Base-by-base conservation (phyloP, 768 basidiomycete genomes). In the Solioccasus polychromus region DNA sequence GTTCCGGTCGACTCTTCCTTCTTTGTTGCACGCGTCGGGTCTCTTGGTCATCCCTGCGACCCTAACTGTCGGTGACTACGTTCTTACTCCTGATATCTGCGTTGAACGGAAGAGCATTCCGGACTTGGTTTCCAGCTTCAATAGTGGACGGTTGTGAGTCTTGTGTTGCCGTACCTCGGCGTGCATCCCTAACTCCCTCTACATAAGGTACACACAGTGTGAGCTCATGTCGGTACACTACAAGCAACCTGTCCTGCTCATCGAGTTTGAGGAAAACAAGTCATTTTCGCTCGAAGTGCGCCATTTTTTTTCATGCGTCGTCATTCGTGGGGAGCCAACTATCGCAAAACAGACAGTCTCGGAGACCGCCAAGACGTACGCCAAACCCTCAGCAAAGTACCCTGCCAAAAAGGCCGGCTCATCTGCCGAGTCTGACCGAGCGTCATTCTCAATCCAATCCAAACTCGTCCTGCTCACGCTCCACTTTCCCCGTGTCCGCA, bases 191-290 rank as follows among this genome's bases (percentile, higher is more conserved):
- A 6, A 47, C 25, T 15, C 29, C 14, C 51, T 26, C 9, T 36
- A 9, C 35, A 18, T 3, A 54, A 98, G 95, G 48, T 96, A 95
- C 62, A 89, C 92, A 0, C 96, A 99, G 60, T 98, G 95, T 69
- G 95, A 98, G 67, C 63, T 91, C 18, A 97, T 99, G 95, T 92
- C 89, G 0, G 85, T 85, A 14, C 88, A 97, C 62, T 98, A 99
- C 71, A 96, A 92, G 67, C 82, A 87, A 17, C 94, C 95, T 0
- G 75, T 99, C 42, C 72, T 99, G 14, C 73, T 98, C 9, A 96
- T 98, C 56, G 94, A 99, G 62, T 98, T 98, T 51, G 95, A 98
- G 61, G 92, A 98, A 69, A 88, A 96, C 64, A 97, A 95, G 57
- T 83, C 91, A 0, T 96, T 97, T 64, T 87, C 88, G 0, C 75